Evolutionary conservation across 2,329 filamentous ascomycete genomes (phyloP), one percentile per base, ranked within the genome.

Genomic region (Elsinoe necatrix): DNA sequence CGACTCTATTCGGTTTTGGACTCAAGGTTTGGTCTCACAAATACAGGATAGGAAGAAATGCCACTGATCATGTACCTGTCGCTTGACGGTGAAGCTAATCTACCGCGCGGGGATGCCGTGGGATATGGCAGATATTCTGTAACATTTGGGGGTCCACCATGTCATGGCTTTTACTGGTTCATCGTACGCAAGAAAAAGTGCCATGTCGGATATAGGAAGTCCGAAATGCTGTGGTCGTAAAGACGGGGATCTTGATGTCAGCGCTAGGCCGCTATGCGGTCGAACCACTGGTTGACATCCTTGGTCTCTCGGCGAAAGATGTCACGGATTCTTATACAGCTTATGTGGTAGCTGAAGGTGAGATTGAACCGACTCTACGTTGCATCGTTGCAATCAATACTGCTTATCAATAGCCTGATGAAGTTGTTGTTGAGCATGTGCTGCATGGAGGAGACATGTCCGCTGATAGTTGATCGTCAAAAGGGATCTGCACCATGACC

Each of bases 161-260:
- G 45, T 34, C 45, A 50, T 50, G 27, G 45, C 48, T 39, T 39
- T 39, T 31, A 16, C 7, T 37, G 11, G 48, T 9, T n/a, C 47
- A 51, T 31, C 20, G 31, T 39, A 23, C 20, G n/a, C n/a, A 20
- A 25, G 12, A 39, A 25, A 21, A 39, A 52, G 21, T 48, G 43
- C 23, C 43, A 16, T 48, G 48, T 52, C 48, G 48, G 48, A 52
- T 37, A 29, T 3, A 5, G 18, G 29, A 20, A 35, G 16, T 35
- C 29, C 31, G 18, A 31, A 16, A 16, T 37, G 48, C 48, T 52
- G 48, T n/a, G 48, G 29, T 31, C 48, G 48, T 34, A 37, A 37
- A 39, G 29, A 34, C 29, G 48, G 48, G 29, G 48, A 39, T 29
- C 48, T 52, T 52, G 48, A 52, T 52, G 48, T 52, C 48, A 52